phyloP scores from a whole-genome alignment of 2,329 filamentous ascomycete species.

The Aureobasidium sp. region DNA sequence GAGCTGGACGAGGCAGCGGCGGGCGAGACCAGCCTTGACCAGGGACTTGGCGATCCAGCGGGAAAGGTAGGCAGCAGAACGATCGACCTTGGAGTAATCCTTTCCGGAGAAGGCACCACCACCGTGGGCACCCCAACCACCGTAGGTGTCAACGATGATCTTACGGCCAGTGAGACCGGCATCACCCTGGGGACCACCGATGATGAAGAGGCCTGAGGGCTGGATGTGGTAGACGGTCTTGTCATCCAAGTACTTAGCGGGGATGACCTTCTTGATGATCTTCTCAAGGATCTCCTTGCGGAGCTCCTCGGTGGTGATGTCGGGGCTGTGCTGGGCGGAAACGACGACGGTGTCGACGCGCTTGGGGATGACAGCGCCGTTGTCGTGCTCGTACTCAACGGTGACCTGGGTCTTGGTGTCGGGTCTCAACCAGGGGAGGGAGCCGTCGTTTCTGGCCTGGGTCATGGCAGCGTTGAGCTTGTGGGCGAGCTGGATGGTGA shows the following conservation, averaged over 20 bases:
- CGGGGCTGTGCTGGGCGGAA: constrained; percentile 84
- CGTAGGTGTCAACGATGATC: constrained; percentile 99
- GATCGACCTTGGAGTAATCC: constrained; percentile 99
- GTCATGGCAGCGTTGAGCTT: constrained; percentile 96
- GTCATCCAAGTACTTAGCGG: constrained; percentile 82
- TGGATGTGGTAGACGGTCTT: constrained; percentile 97
- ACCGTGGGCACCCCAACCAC: constrained; percentile 99
- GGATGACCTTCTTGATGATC: constrained; percentile 94
- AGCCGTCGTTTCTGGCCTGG: constrained; percentile 75
- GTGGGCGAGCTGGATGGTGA: constrained; percentile 91
- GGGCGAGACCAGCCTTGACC: constrained; percentile 77
- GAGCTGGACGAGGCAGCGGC: constrained; percentile 91
- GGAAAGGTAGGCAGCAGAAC: constrained; percentile 92
- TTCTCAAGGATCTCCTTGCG: constrained; percentile 94
- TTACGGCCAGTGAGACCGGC: constrained; percentile 97
- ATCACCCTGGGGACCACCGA: constrained; percentile 97
- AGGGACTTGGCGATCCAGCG: constrained; percentile 99
- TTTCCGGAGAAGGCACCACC: constrained; percentile 99
- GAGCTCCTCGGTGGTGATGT: constrained; percentile 83
- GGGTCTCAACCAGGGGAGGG: constrained; percentile 86
- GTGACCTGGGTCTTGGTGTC: constrained; percentile 99
- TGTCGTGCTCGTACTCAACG: constrained; percentile 95
- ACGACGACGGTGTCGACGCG: constrained; percentile 96
- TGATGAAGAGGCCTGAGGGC: constrained; percentile 97
- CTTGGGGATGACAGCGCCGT: constrained; percentile 82